Base-by-base conservation (phyloP, 2,329 filamentous ascomycete genomes). In the Fusarium tupiense region DNA sequence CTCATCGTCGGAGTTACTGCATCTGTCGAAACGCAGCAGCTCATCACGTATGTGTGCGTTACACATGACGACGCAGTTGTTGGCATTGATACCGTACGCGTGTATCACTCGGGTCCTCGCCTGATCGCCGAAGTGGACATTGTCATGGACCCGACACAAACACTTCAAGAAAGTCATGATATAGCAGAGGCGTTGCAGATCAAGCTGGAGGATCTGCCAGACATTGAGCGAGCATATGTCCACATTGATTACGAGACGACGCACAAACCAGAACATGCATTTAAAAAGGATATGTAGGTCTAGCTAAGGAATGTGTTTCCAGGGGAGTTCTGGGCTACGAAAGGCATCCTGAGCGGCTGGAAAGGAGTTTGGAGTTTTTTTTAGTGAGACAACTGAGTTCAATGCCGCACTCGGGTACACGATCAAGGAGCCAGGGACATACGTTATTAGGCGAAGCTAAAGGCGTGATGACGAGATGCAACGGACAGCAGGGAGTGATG, bases 241-340 rank as follows among this genome's bases (percentile, higher is more conserved):
- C 96, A 99, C 82, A 95, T 98, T 24, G 96, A 99, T 82, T 98
- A 97, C 78, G 96, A 98, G 85, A 98, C 95, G 8, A 95, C 93
- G 24, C 96, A 98, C 83, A 95, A 96, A 82, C 96, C 96, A 1
- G 95, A 98, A 85, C 95, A 91, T 78, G 84, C 85, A 20, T 86
- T 84, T 68, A 91, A 91, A 85, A 92, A 92, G 83, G 88, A 91
- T 71, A 71, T 91, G 43, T 91, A 78, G 62, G 54, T 59, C 63
- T 64, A 67, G 35, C 44, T 43, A 40, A 37, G 49, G 68, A 61
- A 66, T 67, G 50, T 38, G 41, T 59, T 65, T 54, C 59, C 56
- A 67, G 50, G 49, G 47, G 57, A 49, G 43, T n/a, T 63, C 52
- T 56, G 38, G 52, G 43, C 33, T 47, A 29, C 38, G 16, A 46